Percentiles rank a stretch among this genome's conserved stretches.
Conservation (phyloP, 2,329 filamentous ascomycete genomes). For the Alternaria viburni region DNA sequence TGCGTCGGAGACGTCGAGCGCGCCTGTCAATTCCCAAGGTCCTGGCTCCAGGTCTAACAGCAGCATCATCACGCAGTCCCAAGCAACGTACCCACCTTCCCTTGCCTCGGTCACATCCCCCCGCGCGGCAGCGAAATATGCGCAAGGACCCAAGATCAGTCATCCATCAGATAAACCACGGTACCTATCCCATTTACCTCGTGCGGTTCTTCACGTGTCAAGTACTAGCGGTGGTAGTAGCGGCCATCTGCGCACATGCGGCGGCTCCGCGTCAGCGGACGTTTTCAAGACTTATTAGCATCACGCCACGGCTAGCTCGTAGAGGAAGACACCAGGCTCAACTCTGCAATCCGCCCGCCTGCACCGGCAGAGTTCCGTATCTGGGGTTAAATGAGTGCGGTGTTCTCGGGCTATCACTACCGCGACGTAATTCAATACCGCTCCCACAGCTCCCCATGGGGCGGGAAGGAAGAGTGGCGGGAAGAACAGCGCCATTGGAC, state of each 20-base stretch:
- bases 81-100: background rate
- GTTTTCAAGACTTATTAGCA: background rate
- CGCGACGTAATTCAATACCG: slow-evolving; percentile 1
- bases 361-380: background rate
- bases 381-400: background rate
- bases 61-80: background rate
- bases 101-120: background rate
- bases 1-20: background rate
- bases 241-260: background rate
- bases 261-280: background rate
- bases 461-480: background rate
- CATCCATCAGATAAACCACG: background rate
- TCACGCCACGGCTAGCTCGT: slow-evolving; percentile 6
- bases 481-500: background rate
- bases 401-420: slow-evolving; percentile 19
- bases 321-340: slow-evolving; percentile 13
- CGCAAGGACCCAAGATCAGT: background rate
- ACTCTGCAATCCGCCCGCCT: slow-evolving; percentile 18
- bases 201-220: background rate
- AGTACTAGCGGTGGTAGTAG: background rate
- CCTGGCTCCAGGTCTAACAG: background rate
- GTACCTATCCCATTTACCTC: background rate
- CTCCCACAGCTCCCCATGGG: background rate
- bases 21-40: background rate
- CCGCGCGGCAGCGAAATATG: background rate